Evolutionary conservation across 2,329 filamentous ascomycete genomes (phyloP), one percentile per base, ranked within the genome.

Genomic region (Cladosporium austrohemisphaericum): DNA sequence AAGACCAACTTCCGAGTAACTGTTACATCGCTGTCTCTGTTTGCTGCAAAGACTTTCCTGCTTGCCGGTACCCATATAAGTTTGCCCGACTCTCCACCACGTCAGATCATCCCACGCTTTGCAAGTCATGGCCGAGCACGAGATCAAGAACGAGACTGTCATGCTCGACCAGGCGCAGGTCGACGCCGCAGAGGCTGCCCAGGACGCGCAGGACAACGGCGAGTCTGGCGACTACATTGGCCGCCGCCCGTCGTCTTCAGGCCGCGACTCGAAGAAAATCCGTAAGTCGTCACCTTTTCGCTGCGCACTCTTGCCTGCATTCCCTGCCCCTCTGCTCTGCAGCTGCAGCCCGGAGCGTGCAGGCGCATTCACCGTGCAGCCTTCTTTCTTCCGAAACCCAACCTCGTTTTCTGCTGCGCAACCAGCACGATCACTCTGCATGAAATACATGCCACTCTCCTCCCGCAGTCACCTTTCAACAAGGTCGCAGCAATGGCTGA

Each of bases 401-500:
- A 18, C 32, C 32, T 38, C 35, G 10, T 16, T 47, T 49, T 36
- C 40, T 41, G 47, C 50, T 55, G 49, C 55, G 44, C 41, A 52
- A 53, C 53, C 53, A 55, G 53, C 55, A 52, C 43, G 38, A 43
- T n/a, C n/a, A n/a, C n/a, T n/a, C n/a, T n/a, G n/a, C n/a, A 36
- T 22, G 22, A 48, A 36, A 29, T n/a, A 43, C n/a, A 41, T 35
- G 26, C 31, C 48, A 49, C 53, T 57, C 57, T 26, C 38, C 36
- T 44, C 50, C 25, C 26, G 32, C 46, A 46, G 44, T 40, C 32
- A 41, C 61, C 62, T 66, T 66, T 65, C 63, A 66, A 66, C 63
- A 66, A 65, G 61, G 60, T 56, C 57, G 55, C 54, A 59, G 58
- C 60, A 55, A 65, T 64, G 62, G 61, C 62, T 64, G 55, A 64